phyloP scores from a whole-genome alignment of 2,329 filamentous ascomycete species.

The Colletotrichum tofieldiae region DNA sequence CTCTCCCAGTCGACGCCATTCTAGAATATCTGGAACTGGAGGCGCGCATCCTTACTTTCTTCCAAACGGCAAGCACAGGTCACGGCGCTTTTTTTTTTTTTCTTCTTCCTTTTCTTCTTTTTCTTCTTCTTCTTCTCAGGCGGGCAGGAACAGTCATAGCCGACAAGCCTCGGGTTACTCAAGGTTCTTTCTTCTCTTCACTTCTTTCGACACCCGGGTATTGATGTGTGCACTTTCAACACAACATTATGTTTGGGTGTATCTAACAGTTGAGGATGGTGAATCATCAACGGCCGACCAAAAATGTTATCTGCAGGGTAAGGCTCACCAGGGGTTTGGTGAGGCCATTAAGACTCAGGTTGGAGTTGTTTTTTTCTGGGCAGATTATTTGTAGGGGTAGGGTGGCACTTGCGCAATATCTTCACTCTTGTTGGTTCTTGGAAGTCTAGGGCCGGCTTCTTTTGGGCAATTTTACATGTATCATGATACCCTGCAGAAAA shows the following conservation, averaged over 20 bases:
- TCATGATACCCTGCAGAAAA: slow-evolving; percentile 43
- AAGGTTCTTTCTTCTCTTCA: slow-evolving; percentile 12
- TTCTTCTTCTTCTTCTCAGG: background rate
- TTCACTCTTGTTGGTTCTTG: slow-evolving; percentile 21
- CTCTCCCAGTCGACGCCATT: slow-evolving; percentile 21
- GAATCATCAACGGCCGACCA: slow-evolving; percentile 14
- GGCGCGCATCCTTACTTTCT: slow-evolving; percentile 21
- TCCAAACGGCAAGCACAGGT: slow-evolving; percentile 34
- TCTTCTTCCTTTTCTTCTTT: slow-evolving; percentile 27
- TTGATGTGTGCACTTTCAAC: slow-evolving; percentile 26
- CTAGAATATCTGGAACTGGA: slow-evolving; percentile 28
- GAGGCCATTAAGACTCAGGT: slow-evolving; percentile 27
- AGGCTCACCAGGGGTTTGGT: slow-evolving; percentile 11
- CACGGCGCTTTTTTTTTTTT: slow-evolving; percentile 24
- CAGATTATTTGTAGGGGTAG: background rate
- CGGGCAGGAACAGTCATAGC: slow-evolving; percentile 28
- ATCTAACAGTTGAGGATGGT: slow-evolving; percentile 13
- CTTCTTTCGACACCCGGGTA: slow-evolving; percentile 14
- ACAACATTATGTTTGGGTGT: slow-evolving; percentile 24
- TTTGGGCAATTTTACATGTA: slow-evolving; percentile 39
- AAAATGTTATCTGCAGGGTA: slow-evolving; percentile 19
- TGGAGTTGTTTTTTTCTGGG: slow-evolving; percentile 29
- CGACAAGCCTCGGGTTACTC: slow-evolving; percentile 26
- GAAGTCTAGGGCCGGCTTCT: slow-evolving; percentile 26
- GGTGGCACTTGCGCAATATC: slow-evolving; percentile 13